Base-by-base conservation (phyloP, 1,284 basidiomycete species). In the Coniophora puteana region DNA sequence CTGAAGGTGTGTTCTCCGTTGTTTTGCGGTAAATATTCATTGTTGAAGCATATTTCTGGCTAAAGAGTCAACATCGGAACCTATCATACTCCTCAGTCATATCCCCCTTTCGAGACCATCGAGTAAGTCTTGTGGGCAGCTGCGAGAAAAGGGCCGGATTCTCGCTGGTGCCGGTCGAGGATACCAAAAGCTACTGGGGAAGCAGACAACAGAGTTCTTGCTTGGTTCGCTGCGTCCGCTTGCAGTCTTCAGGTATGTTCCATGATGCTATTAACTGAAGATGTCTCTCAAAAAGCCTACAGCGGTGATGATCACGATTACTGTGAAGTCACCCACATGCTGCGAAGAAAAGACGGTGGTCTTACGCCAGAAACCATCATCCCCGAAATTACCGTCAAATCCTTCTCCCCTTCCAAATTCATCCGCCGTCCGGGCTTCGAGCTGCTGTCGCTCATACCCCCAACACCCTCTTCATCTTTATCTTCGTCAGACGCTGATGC, bases 231-330 rank as follows among this genome's bases (percentile, higher is more conserved):
- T 92, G 14, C 69, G 72, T 17, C 91, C 91, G 7, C 58, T 65
- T 13, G 52, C 79, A 1, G 70, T 93, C 2, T 91, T 88, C 58
- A 89, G 83, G 86, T 86, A 46, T 51, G 74, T 38, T 10, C 38
- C 24, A 22, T 23, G 8, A 12, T 46, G 28, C 30, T 28, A 14
- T 27, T 34, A 24, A 35, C 14, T 11, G 12, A 5, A 26, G 21
- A 28, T 16, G 6, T 34, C 5, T 5, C 14, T 31, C 41, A 36
- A 41, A 34, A 26, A 38, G 29, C 45, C 41, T 43, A 21, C 53
- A 91, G 89, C 55, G 92, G 84, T 7, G 90, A 94, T 59, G 87
- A 94, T 62, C 86, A 88, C 44, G 91, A 94, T 59, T 90, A 90
- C 53, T 94, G 91, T 57, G 85, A 91, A 48, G 71, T 85, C 47